phyloP scores from a whole-genome alignment of 139 green algal genomes.

The Chlamydomonas sp. region DNA sequence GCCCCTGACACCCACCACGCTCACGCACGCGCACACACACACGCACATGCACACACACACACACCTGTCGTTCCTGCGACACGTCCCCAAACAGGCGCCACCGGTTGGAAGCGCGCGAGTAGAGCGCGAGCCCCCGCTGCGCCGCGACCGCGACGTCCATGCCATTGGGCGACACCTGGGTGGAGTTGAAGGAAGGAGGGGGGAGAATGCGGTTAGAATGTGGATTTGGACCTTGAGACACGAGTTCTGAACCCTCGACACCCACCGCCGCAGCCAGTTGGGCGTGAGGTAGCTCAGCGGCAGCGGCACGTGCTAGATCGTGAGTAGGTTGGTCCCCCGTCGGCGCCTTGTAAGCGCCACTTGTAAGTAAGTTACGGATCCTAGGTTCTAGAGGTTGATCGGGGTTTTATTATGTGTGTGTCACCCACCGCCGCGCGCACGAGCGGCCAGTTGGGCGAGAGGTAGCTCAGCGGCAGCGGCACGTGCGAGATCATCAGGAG shows the following conservation, averaged over 20 bases:
- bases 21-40: too few relatives aligned
- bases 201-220: too few relatives aligned
- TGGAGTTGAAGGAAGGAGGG: too few relatives aligned
- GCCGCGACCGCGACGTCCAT: slow-evolving; percentile 82
- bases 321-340: too few relatives aligned
- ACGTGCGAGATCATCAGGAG: slow-evolving; percentile 57
- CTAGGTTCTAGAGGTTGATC: too few relatives aligned
- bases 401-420: too few relatives aligned
- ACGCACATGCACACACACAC: too few relatives aligned
- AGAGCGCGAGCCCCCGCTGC: slow-evolving; percentile 64
- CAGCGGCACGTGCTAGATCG: slow-evolving; percentile 53
- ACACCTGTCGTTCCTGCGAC: slow-evolving; percentile 61
- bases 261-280: slow-evolving; percentile 57
- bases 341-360: too few relatives aligned
- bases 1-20: too few relatives aligned
- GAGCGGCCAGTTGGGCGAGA: slow-evolving; percentile 57
- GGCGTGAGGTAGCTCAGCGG: slow-evolving; percentile 59
- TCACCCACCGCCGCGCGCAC: slow-evolving; percentile 43
- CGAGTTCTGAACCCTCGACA: too few relatives aligned
- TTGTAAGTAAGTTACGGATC: too few relatives aligned
- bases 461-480: slow-evolving; percentile 57
- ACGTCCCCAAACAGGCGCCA: slow-evolving; percentile 86
- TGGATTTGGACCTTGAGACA: too few relatives aligned
- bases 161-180: slow-evolving; percentile 31
- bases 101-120: slow-evolving; percentile 46